Base-by-base conservation (phyloP, 345 rosid genomes). In the Cardiospermum halicacabum region DNA sequence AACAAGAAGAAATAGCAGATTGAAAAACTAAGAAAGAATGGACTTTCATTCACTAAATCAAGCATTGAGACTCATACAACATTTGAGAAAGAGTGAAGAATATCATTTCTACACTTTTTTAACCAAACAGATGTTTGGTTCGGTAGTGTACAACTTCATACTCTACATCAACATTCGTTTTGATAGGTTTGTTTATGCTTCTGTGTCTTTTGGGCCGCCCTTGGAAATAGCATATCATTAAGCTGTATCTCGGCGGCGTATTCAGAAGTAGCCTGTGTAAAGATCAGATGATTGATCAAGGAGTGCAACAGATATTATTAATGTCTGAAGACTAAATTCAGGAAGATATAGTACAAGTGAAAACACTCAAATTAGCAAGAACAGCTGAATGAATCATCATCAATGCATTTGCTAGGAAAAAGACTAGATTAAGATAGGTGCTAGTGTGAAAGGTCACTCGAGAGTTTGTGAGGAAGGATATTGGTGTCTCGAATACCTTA, bases 251-350 rank as follows among this genome's bases (percentile, higher is more conserved):
- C 96, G 2, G 96, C 97, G 22, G 84, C 61, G n/a, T 79, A 72
- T 75, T 73, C 93, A 22, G 99, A 89, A 53, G 88, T 81, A 18
- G 97, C 98, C 98, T 88, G 91, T 88, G 91, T 66, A 78, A 53
- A 60, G 42, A n/a, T n/a, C n/a, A n/a, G n/a, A 57, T 24, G 30
- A 49, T 68, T 60, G 39, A 18, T 60, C 22, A 30, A 16, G 42
- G n/a, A 16, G 22, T 42, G 25, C 24, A 21, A 9, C 0, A n/a
- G 37, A 53, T 37, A 12, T 36, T 56, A 24, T 25, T 28, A 12
- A 54, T 25, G 37, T 11, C n/a, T 32, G 9, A 51, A 53, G 26
- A 24, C 16, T n/a, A 25, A 13, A 27, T 56, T 56, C 40, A 6
- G 19, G 19, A 25, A 53, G 8, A 65, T 3, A 25, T 28, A 10